Conservation (phyloP, 805 yeast genomes). For the Cyberlindnera americana region DNA sequence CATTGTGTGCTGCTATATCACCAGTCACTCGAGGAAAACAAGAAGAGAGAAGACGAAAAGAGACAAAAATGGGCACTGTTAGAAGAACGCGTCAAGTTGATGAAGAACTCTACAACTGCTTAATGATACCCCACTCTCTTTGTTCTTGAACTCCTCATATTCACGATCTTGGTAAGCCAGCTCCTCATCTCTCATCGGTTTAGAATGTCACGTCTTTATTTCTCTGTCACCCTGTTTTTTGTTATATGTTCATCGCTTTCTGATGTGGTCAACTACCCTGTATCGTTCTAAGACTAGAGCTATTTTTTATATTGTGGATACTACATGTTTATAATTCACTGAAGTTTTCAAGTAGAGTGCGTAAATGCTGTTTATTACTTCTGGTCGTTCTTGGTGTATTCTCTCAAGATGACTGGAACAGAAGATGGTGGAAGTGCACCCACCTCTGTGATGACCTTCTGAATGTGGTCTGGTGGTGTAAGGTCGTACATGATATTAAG, state of each 20-base stretch:
- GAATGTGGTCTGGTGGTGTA: constrained; percentile 90
- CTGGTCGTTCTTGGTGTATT: constrained; percentile 51
- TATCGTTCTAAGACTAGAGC: too few relatives aligned
- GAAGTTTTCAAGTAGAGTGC: too few relatives aligned
- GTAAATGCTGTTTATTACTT: too few relatives aligned
- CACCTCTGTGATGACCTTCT: constrained; percentile 92
- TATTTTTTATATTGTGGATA: constrained; percentile 4
- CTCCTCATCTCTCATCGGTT: neutral
- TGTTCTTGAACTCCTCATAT: neutral
- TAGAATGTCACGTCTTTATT: too few relatives aligned
- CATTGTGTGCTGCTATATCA: constrained; percentile 88
- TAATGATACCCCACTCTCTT: constrained; percentile 1
- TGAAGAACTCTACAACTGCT: constrained; percentile 7
- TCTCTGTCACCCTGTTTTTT: too few relatives aligned
- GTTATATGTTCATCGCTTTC: too few relatives aligned
- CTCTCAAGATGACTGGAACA: constrained; percentile 94
- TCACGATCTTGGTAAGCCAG: neutral
- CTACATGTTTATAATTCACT: neutral
- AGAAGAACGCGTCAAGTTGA: constrained; percentile 50
- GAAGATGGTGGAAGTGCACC: constrained; percentile 98
- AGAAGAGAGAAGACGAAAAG: constrained; percentile 56
- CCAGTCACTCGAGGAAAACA: constrained; percentile 72
- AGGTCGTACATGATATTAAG: constrained; percentile 88
- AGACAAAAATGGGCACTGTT: constrained; percentile 69
- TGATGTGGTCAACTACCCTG: too few relatives aligned